phyloP scores from a whole-genome alignment of 139 green algal species.

The Edaphochlamys debaryana region DNA sequence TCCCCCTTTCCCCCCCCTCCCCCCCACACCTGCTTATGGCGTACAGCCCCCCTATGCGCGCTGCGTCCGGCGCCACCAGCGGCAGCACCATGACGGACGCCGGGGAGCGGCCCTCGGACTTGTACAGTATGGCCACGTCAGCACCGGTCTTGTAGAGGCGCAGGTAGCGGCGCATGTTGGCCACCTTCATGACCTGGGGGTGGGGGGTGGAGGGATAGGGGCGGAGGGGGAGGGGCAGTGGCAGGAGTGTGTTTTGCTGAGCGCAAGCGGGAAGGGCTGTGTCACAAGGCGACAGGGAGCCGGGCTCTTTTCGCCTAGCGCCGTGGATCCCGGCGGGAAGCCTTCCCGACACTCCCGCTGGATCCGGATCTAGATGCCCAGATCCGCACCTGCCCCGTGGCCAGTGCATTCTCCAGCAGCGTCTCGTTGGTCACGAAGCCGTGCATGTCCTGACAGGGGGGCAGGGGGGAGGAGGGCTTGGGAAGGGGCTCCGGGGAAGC shows the following conservation, averaged over 20 bases:
- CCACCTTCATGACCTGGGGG: conserved; percentile 37
- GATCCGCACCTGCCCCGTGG: conserved; percentile 37
- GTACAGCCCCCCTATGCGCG: conserved; percentile 40
- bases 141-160: conserved; percentile 44
- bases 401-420: conserved; percentile 45
- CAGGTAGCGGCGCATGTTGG: conserved; percentile 51
- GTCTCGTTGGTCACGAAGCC: conserved; percentile 45
- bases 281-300: no score
- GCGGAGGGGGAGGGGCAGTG: no score
- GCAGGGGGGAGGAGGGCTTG: background rate
- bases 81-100: conserved; percentile 45
- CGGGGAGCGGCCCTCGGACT: conserved; percentile 28
- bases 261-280: no score
- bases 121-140: conserved; percentile 49
- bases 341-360: no score
- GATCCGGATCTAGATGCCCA: no score
- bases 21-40: conserved; percentile 22
- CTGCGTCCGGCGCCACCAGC: conserved; percentile 44
- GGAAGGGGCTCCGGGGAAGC: background rate
- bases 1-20: no score
- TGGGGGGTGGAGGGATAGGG: no score
- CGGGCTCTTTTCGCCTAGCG: no score
- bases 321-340: no score
- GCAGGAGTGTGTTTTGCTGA: no score
- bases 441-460: conserved; percentile 39